phyloP scores from a whole-genome alignment of 306 rosid species.

The Trifolium dubium region DNA sequence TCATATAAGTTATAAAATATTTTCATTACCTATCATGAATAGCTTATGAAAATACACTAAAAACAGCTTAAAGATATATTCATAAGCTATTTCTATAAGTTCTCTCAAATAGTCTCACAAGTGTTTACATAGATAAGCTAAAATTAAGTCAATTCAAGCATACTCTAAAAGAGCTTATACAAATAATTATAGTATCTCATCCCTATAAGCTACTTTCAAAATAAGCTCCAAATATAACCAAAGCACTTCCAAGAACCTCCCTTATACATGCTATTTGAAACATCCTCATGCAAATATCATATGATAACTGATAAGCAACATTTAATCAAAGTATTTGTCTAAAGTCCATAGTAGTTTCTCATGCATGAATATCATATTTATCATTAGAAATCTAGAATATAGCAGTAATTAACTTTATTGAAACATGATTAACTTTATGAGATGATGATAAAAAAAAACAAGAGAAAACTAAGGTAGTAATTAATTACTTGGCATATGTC shows the following conservation, averaged over 20 bases:
- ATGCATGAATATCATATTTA: not conserved
- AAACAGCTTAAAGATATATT: not conserved
- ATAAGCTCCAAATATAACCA: not conserved
- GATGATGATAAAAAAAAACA: not conserved
- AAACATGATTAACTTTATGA: not conserved
- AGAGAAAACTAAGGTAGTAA: constrained; percentile 12
- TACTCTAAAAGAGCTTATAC: not conserved
- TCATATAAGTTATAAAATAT: not conserved
- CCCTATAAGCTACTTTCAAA: not conserved
- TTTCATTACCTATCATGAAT: not conserved
- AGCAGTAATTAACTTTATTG: not conserved
- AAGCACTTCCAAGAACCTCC: not conserved
- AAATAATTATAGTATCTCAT: not conserved
- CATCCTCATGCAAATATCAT: not conserved
- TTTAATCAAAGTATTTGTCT: not conserved
- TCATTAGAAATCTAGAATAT: not conserved
- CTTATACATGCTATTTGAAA: not conserved
- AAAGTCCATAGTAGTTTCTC: no score
- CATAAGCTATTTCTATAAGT: not conserved
- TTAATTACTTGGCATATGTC: constrained; percentile 84
- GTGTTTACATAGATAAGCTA: no score
- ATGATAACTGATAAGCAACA: not conserved
- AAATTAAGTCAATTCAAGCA: not conserved
- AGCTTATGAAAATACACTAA: not conserved
- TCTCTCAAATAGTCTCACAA: not conserved